Percentiles rank a stretch among this genome's conserved stretches.
Evolutionary conservation across 1,139 yeast genomes (phyloP).

Genomic region (Hyphopichia buzzinii): DNA sequence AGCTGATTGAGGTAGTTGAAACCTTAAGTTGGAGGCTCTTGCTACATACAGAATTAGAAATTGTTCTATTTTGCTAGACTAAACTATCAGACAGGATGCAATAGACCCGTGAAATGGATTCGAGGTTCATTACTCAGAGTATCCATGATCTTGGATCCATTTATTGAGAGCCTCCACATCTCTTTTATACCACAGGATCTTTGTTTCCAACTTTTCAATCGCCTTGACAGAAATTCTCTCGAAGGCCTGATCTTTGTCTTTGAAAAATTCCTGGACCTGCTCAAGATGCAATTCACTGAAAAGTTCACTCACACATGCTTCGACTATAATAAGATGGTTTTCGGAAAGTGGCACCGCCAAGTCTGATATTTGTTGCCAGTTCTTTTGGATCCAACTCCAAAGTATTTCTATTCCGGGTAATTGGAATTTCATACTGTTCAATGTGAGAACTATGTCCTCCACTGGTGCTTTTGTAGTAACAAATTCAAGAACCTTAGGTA

Average conservation of each 20-base stretch:
- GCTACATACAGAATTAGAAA: too few relatives aligned
- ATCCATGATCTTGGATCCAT: neutral
- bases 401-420: constrained; percentile 60
- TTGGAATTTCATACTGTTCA: constrained; percentile 66
- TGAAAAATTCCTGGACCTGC: constrained; percentile 61
- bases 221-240: constrained; percentile 49
- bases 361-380: constrained; percentile 67
- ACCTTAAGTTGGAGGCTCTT: too few relatives aligned
- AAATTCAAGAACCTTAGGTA: constrained; percentile 61
- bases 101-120: neutral
- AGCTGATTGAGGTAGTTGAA: too few relatives aligned
- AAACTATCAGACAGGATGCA: neutral
- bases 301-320: constrained; percentile 60
- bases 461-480: constrained; percentile 65
- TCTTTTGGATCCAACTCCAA: constrained; percentile 72
- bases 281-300: constrained; percentile 58
- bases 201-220: neutral
- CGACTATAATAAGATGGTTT: constrained; percentile 72
- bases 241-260: constrained; percentile 57
- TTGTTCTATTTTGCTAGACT: neutral
- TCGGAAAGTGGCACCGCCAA: constrained; percentile 77
- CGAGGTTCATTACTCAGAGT: neutral
- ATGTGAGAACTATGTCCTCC: constrained; percentile 80
- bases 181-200: neutral
- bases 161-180: neutral